Conservation (phyloP, 805 yeast species). For the Saccharomycopsis oosterbeekiorum region DNA sequence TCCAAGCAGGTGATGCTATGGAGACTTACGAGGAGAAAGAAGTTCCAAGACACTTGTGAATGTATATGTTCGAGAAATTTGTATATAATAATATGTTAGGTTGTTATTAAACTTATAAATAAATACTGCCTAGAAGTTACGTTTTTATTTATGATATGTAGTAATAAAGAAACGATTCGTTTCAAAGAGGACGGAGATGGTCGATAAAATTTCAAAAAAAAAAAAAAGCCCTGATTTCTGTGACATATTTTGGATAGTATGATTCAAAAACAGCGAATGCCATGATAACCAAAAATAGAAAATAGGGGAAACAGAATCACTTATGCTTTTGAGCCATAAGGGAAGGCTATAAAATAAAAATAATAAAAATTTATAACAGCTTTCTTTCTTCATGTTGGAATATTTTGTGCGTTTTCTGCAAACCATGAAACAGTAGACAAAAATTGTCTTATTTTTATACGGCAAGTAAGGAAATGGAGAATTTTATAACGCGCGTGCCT, state of each 20-base stretch:
- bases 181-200: neutral
- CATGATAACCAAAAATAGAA: neutral
- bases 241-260: neutral
- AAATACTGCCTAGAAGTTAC: neutral
- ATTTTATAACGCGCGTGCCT: neutral
- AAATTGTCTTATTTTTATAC: neutral
- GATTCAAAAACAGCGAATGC: neutral
- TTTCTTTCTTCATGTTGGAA: neutral
- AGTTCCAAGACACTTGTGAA: constrained; percentile 42
- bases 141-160: neutral
- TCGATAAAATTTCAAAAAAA: neutral
- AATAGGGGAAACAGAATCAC: neutral
- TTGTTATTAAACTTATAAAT: neutral
- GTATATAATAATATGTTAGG: neutral
- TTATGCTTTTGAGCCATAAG: neutral
- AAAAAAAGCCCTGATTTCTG: neutral
- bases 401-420: neutral
- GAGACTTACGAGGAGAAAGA: constrained; percentile 62
- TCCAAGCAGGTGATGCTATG: constrained; percentile 65
- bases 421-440: neutral
- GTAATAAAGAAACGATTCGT: neutral
- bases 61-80: neutral
- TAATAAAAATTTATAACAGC: neutral
- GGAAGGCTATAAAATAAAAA: neutral
- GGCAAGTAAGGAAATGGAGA: neutral